Base-by-base conservation (phyloP, 768 basidiomycete species). In the Cystofilobasidium macerans region DNA sequence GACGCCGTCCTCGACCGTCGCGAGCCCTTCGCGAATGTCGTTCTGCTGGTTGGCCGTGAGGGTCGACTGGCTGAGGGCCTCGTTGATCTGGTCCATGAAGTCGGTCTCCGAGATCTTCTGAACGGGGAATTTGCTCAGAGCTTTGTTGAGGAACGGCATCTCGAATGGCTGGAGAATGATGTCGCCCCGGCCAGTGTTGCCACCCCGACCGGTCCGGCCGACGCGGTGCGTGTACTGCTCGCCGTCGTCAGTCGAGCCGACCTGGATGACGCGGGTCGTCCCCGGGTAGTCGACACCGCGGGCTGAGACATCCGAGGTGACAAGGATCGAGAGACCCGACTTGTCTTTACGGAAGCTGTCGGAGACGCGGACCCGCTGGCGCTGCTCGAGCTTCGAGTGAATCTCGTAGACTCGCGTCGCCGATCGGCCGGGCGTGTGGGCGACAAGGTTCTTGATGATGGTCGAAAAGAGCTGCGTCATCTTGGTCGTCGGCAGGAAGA, bases 221-320 rank as follows among this genome's bases (percentile, higher is more conserved):
- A 94, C 83, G 65, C 92, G 86, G 70, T 92, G 89, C 58, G 91
- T 79, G 73, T 95, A 94, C 69, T 85, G 82, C 26, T 89, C 86
- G 13, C 82, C 76, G 0, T 77, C 79, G 8, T 77, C 74, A 2
- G 94, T 92, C 9, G 87, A 79, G 59, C 94, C 92, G 59, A 99
- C 79, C 75, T 97, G 95, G 69, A 98, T 86, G 68, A 93, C 87
- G 43, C 91, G 84, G 0, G 88, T 89, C 26, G 92, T 87, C 24
- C 82, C 84, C 11, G 89, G 89, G 74, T 93, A 94, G 75, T 94
- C 89, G 53, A 93, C 82, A 20, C 89, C 89, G 65, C 89, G 83
- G 26, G 89, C 89, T 33, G 88, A 91, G 7, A 94, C 85, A 70
- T 94, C 91, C 1, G 89, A 91, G 4, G 85, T 87, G 70, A 95